A percentile compares a stretch with the other conserved stretches of the same genome.
phyloP scores from a whole-genome alignment of 768 basidiomycete genomes.

The Boletus subcaerulescens region DNA sequence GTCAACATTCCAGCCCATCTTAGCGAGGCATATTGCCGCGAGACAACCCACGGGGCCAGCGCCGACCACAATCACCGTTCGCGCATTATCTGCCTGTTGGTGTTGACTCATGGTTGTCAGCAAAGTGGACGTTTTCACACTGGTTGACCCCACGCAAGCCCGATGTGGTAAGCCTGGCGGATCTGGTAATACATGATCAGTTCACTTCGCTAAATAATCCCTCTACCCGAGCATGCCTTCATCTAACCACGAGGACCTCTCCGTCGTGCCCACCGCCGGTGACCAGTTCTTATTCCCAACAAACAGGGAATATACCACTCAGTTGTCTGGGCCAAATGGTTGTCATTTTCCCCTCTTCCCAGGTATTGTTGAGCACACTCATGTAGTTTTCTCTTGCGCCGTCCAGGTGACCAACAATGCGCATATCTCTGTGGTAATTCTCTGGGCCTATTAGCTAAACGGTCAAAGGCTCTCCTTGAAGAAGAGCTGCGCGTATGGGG shows the following conservation, averaged over 20 bases:
- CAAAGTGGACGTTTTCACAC: constrained; percentile 1
- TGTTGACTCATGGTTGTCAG: constrained; percentile 14
- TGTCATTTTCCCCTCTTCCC: constrained; percentile 11
- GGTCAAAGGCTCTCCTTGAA: constrained; percentile 66
- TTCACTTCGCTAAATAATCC: neutral
- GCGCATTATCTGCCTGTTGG: constrained; percentile 8
- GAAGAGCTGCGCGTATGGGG: constrained; percentile 88
- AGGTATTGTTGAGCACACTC: constrained; percentile 2
- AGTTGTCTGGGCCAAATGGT: constrained; percentile 39
- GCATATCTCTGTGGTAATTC: constrained; percentile 97
- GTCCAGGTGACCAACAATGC: constrained; percentile 48
- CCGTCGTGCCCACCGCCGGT: constrained; percentile 42
- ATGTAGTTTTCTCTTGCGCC: constrained; percentile 9
- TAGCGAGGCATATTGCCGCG: constrained; percentile 79
- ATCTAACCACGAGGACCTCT: constrained; percentile 16
- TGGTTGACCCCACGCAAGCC: constrained; percentile 1
- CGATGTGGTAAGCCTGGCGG: constrained; percentile 15
- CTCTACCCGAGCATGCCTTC: constrained; percentile 13
- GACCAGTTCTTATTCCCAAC: constrained; percentile 57
- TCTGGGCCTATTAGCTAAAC: constrained; percentile 76
- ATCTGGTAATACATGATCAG: constrained; percentile 15
- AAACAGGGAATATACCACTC: constrained; percentile 48
- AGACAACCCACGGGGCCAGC: constrained; percentile 96
- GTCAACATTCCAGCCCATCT: constrained; percentile 81
- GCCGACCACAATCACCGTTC: constrained; percentile 69